Base-by-base conservation (phyloP, 495 filamentous ascomycete species). In the Venustampulla echinocandica region DNA sequence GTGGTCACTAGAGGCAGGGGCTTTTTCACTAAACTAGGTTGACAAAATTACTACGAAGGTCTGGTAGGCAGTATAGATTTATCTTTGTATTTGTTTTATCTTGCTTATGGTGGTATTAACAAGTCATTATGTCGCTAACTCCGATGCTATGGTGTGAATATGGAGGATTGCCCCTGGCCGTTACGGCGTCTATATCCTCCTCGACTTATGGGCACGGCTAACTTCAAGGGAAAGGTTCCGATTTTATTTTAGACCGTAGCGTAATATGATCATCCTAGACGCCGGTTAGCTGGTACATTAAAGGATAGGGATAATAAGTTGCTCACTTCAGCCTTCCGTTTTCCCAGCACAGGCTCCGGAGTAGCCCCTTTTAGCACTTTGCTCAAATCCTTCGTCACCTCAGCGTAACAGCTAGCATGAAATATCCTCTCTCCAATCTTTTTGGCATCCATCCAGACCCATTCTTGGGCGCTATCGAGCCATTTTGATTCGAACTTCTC, bases 391-490 rank as follows among this genome's bases (percentile, higher is more conserved):
- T 79, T 84, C 48, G 73, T 84, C 6, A 88, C 85, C 66, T 97
- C 90, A 30, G 75, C 75, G 60, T 90, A 84, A 54, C 93, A 97
- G 45, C 77, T 92, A 17, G 85, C 88, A 65, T 98, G 92, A 46
- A 85, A 96, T 13, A 93, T 80, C 49, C 85, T 79, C 41, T 69
- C 75, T n/a, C 81, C 84, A 28, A 90, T 74, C 55, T 80, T 76
- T 39, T 85, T 69, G 0, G 92, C 84, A 63, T 98, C 90, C 68
- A 84, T 85, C 87, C 93, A 98, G 23, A 98, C 94, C 73, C 88
- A 96, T 50, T 97, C 88, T 61, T 96, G 87, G 15, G 80, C 84
- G 49, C 92, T 86, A 52, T 95, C 87, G 14, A 87, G 81, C 85
- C 87, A 97, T 27, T 71, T 70, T 49, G 79, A 89, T 63, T 92